Evolutionary conservation across 176 grass and related monocot species (phyloP), one percentile per base, ranked within the genome.

Genomic region (Puya raimondii): DNA sequence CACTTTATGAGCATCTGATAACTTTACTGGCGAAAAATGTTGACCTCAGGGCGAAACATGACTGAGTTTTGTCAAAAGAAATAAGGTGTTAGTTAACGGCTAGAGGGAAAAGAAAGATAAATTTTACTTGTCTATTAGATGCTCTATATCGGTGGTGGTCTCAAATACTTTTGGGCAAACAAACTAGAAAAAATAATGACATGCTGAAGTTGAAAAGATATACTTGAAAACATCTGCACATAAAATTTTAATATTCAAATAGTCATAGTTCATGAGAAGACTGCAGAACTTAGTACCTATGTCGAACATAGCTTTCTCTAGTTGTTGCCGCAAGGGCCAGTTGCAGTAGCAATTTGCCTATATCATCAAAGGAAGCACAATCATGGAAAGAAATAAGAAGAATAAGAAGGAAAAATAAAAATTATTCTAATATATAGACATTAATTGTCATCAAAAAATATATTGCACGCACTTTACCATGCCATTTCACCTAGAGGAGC

Each of bases 261-360:
- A 9, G 14, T 15, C 7, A 18, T 15, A 48, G 9, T 10, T 12
- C 29, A 48, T 23, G 14, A 47, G 16, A 47, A 67, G 27, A 49
- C 16, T 8, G 9, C 1, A 3, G 33, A 59, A 20, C 9, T 18
- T 66, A 66, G 58, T 91, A 96, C 92, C 81, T 81, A 96, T 96
- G 59, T 83, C 85, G 47, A 74, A 78, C 74, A 96, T 74, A 67
- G 93, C 93, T 64, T 92, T 96, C 76, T 96, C 93, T 79, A 96
- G 80, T 96, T 96, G 68, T 92, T 83, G 49, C 93, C 93, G 50
- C 25, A 92, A 53, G 93, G 93, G 27, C 93, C 93, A 74, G 61
- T 85, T 51, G 93, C 86, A 51, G 86, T 96, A 81, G 93, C 93
- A 63, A 96, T 92, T 92, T 96, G 93, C 59, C 93, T 96, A 78